Conservation (phyloP, 78 protist genomes). For the Tieghemostelium lacteum region DNA sequence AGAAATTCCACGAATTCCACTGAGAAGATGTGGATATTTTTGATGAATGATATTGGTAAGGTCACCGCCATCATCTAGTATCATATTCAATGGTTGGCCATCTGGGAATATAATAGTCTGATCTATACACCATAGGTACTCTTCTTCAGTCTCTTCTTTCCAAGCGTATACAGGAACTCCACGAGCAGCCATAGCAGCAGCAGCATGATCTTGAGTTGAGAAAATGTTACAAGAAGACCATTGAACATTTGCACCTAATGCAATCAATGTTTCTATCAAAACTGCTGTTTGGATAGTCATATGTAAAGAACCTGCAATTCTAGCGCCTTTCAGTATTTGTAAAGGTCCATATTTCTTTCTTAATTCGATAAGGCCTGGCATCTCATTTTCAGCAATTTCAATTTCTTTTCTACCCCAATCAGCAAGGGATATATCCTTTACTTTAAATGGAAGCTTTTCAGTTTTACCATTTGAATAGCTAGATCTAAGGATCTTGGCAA, state of each 20-base stretch:
- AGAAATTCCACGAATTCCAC: constrained; percentile 90
- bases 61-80: constrained; percentile 99
- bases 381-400: constrained; percentile 95
- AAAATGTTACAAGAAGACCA: constrained; percentile 99
- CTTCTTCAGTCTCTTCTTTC: constrained; percentile 99
- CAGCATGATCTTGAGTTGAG: constrained; percentile 99
- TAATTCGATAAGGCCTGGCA: constrained; percentile 98
- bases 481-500: constrained; percentile 33
- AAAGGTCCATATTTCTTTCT: constrained; percentile 92
- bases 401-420: constrained; percentile 95
- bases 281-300: constrained; percentile 99
- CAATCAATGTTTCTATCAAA: constrained; percentile 96
- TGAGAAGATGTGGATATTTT: constrained; percentile 62
- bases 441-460: constrained; percentile 34
- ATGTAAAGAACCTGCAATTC: constrained; percentile 98
- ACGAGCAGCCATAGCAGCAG: constrained; percentile 96
- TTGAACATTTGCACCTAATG: constrained; percentile 96
- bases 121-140: constrained; percentile 96
- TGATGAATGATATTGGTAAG: constrained; percentile 95
- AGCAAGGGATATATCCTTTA: constrained; percentile 92
- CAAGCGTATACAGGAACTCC: constrained; percentile 97
- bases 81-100: constrained; percentile 76
- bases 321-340: constrained; percentile 96
- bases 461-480: no score
- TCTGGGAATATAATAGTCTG: constrained; percentile 89